A percentile compares a stretch with the other conserved stretches of the same genome.
These are phyloP conservation scores for Emericellopsis terricola DNA, from an alignment of 495 filamentous ascomycete species.

Conservation along the genomic window DNA sequence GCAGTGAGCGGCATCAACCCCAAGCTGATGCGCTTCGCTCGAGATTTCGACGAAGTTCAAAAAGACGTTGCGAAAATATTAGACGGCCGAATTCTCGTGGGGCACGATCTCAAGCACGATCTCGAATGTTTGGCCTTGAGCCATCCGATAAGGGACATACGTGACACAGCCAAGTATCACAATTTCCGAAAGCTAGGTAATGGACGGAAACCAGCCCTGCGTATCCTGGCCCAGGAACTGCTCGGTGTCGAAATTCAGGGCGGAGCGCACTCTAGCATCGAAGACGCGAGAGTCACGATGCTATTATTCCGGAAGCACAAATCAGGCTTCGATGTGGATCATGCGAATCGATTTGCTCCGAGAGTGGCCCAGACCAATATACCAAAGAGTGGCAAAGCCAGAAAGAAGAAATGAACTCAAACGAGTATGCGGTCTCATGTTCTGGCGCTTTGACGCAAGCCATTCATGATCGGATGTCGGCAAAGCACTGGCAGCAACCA, in stretches of 20 bases:
- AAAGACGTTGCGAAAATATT: slow-evolving; percentile 53
- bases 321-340: slow-evolving; percentile 63
- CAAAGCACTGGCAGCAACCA: no score
- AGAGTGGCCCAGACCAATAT: slow-evolving; percentile 12
- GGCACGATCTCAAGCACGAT: slow-evolving; percentile 83
- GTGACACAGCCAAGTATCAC: slow-evolving; percentile 68
- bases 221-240: slow-evolving; percentile 56
- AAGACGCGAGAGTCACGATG: slow-evolving; percentile 86
- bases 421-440: not conserved
- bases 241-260: slow-evolving; percentile 70
- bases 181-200: slow-evolving; percentile 55
- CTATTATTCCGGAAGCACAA: slow-evolving; percentile 67
- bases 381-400: slow-evolving; percentile 16
- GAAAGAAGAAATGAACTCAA: slow-evolving; percentile 10
- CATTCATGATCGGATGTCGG: no score
- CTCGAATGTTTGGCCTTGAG: slow-evolving; percentile 54
- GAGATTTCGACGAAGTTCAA: slow-evolving; percentile 59
- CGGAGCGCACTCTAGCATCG: slow-evolving; percentile 49
- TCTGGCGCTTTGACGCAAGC: not conserved
- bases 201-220: slow-evolving; percentile 63
- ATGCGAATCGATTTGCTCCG: slow-evolving; percentile 42
- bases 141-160: slow-evolving; percentile 57
- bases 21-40: slow-evolving; percentile 46
- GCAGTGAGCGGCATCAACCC: slow-evolving; percentile 62
- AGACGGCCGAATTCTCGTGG: slow-evolving; percentile 56